A percentile compares a stretch with the other conserved stretches of the same genome.
phyloP scores from a whole-genome alignment of 1,284 basidiomycete genomes.

The Clitocybe nebularis region DNA sequence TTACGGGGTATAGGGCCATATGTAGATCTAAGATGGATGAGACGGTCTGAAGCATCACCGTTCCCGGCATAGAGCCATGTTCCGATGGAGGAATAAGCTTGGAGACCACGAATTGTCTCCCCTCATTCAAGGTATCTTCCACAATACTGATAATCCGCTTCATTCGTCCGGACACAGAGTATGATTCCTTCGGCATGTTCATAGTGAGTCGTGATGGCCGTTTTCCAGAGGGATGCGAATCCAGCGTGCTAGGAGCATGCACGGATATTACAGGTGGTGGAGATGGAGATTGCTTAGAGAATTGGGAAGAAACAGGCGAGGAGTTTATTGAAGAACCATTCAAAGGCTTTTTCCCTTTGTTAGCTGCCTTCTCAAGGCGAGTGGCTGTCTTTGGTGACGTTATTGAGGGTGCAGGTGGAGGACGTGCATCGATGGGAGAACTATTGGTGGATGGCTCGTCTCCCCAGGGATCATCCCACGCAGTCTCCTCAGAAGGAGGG shows the following conservation, averaged over 20 bases:
- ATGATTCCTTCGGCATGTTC: conserved; percentile 43
- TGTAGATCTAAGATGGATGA: conserved; percentile 77
- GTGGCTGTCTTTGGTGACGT: conserved; percentile 47
- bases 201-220: conserved; percentile 13
- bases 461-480: conserved; percentile 63
- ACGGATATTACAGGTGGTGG: conserved; percentile 13
- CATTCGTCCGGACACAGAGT: conserved; percentile 52
- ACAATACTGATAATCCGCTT: conserved; percentile 58
- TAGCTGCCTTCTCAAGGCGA: conserved; percentile 53
- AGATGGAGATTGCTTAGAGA: conserved; percentile 17
- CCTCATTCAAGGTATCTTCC: conserved; percentile 55
- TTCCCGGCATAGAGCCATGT: conserved; percentile 38
- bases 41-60: conserved; percentile 56
- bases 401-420: conserved; percentile 26
- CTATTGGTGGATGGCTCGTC: conserved; percentile 29
- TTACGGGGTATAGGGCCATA: conserved; percentile 77
- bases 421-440: conserved; percentile 19
- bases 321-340: conserved; percentile 24
- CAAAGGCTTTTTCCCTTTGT: conserved; percentile 43
- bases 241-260: neutral
- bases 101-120: conserved; percentile 51
- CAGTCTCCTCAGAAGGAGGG: conserved; percentile 26
- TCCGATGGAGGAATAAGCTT: conserved; percentile 42
- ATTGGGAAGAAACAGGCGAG: conserved; percentile 12
- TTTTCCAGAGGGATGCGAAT: conserved; percentile 6